Evolutionary conservation across 2,329 filamentous ascomycete species (phyloP), one percentile per base, ranked within the genome.

Genomic region (Ophiocordyceps camponoti-saundersi): DNA sequence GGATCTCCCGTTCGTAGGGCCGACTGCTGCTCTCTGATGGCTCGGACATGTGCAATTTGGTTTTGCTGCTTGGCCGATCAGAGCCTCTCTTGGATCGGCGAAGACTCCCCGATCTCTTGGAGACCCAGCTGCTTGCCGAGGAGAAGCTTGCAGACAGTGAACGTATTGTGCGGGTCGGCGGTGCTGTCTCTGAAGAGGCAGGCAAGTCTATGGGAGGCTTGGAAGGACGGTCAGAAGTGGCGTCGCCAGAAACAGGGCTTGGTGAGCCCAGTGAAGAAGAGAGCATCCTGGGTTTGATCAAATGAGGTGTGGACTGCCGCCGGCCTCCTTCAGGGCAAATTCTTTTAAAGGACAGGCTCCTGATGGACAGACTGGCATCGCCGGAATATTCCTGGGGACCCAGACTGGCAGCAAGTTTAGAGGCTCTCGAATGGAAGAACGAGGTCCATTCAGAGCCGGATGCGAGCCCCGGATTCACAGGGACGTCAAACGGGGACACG

Each of bases 81-180:
- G 63, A 61, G 49, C 65, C 67, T 49, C 71, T 68, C 59, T 77
- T 80, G 29, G 68, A 62, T 21, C 71, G 71, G 44, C 75, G 71
- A 46, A 79, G 56, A 60, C 77, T 80, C 47, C 73, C 70, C 10
- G 63, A 60, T 6, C 70, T 66, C 57, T 65, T 72, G 32, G 72
- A 63, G 51, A 78, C 72, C 75, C 76, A 79, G 45, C 64, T 71
- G 45, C 64, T 66, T 16, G 76, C 68, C 2, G 76, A 73, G 49
- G 67, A 67, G 49, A 81, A 75, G 47, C 77, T 74, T 67, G 77
- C 72, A 16, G 78, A 80, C 23, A 75, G 63, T 16, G 77, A 79
- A 49, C 72, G 69, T 47, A 66, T 68, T 13, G 71, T 62, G 45
- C 60, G 64, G 53, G 67, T 70, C 8, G 67, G 63, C 2, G 68